These are phyloP conservation scores for Primulina tabacum DNA, from an alignment of 257 asterid species.

Conservation along the genomic window DNA sequence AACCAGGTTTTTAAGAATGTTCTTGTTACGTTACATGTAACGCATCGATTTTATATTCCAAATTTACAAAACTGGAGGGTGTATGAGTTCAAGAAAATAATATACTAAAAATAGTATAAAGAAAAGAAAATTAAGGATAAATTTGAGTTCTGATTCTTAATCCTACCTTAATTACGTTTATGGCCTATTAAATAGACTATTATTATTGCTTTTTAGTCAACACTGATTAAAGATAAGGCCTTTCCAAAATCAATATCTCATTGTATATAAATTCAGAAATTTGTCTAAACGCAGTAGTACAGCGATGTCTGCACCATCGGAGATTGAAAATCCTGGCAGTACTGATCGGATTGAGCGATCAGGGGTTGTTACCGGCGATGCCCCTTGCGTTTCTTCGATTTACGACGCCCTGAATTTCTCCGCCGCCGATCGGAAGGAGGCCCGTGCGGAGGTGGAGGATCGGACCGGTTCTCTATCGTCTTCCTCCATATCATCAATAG, in stretches of 20 bases:
- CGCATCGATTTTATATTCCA: too few relatives aligned
- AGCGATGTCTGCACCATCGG: not conserved
- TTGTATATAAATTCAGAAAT: too few relatives aligned
- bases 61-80: too few relatives aligned
- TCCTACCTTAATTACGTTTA: not conserved
- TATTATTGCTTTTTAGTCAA: not conserved
- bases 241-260: not conserved
- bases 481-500: constrained; percentile 43
- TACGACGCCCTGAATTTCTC: too few relatives aligned
- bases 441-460: not conserved
- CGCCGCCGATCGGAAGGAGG: not conserved
- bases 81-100: too few relatives aligned
- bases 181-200: not conserved
- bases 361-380: not conserved
- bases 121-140: too few relatives aligned
- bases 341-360: not conserved
- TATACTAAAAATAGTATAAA: too few relatives aligned
- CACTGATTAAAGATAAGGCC: not conserved
- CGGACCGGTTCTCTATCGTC: not conserved
- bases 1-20: too few relatives aligned
- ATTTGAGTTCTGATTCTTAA: too few relatives aligned
- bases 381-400: not conserved
- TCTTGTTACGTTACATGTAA: too few relatives aligned
- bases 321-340: not conserved
- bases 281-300: not conserved